Conservation (phyloP, 768 basidiomycete species). For the Amanita muscaria region DNA sequence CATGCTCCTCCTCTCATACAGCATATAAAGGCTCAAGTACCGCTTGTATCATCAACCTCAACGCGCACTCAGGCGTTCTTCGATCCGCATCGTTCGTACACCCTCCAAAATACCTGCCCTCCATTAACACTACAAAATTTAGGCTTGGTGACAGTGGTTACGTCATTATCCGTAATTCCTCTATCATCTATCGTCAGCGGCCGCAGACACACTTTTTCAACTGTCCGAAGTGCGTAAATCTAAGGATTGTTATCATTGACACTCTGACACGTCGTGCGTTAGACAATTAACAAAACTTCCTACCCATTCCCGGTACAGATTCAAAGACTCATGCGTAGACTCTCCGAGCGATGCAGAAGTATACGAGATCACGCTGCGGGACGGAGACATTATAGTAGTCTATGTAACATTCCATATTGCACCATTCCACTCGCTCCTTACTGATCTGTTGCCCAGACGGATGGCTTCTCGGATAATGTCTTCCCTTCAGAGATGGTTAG, state of each 20-base stretch:
- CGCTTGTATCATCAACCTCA: constrained; percentile 66
- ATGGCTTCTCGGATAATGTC: constrained; percentile 50
- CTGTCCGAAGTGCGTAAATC: constrained; percentile 36
- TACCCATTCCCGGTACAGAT: constrained; percentile 30
- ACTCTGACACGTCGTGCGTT: constrained; percentile 15
- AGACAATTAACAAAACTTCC: constrained; percentile 51
- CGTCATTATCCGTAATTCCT: constrained; percentile 58
- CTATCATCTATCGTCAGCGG: constrained; percentile 45
- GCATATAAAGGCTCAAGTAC: constrained; percentile 66
- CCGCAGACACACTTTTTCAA: constrained; percentile 50
- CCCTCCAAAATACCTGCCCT: constrained; percentile 6
- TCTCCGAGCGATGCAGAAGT: constrained; percentile 39
- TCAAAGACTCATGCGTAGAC: constrained; percentile 45
- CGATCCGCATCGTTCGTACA: constrained; percentile 65
- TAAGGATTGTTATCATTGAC: constrained; percentile 9
- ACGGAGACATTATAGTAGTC: constrained; percentile 45
- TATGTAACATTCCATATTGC: constrained; percentile 26
- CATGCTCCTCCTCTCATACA: too few relatives aligned
- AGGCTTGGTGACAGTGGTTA: constrained; percentile 80
- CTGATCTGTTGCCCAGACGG: constrained; percentile 28
- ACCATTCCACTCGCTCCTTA: constrained; percentile 19
- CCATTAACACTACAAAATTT: constrained; percentile 8
- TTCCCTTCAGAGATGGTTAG: constrained; percentile 63
- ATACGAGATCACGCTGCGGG: constrained; percentile 34
- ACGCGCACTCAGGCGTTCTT: constrained; percentile 64